Base-by-base conservation (phyloP, 495 filamentous ascomycete species). In the Bathelium albidoporum region DNA sequence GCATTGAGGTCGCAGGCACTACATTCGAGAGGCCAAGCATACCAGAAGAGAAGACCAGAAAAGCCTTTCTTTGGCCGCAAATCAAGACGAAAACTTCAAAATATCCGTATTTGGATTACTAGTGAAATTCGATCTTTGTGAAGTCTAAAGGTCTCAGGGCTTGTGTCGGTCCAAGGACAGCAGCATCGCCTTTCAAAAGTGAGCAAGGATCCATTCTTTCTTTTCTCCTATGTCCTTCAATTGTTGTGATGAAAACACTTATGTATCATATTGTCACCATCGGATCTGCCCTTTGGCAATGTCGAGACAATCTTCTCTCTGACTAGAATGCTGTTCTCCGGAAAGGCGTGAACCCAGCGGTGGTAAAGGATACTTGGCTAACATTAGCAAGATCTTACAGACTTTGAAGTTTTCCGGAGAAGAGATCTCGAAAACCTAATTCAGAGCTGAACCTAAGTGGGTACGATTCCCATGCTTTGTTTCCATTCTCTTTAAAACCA, bases 301-400 rank as follows among this genome's bases (percentile, higher is more conserved):
- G 49, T 29, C 4, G 49, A 55, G 29, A 55, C 12, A 55, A 55
- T 55, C 49, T 55, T 55, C 49, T 55, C 49, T 29, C 49, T 55
- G 49, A 55, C 29, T 29, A 3, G 10, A 24, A 11, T 29, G 24
- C 24, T 26, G 26, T 20, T 24, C 20, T 29, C 29, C n/a, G n/a
- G n/a, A n/a, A n/a, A n/a, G n/a, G n/a, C n/a, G n/a, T n/a, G n/a
- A n/a, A n/a, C n/a, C n/a, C n/a, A n/a, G n/a, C n/a, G n/a, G n/a
- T n/a, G n/a, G n/a, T n/a, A n/a, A n/a, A n/a, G n/a, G n/a, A n/a
- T n/a, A n/a, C n/a, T n/a, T n/a, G n/a, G n/a, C n/a, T n/a, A n/a
- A n/a, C n/a, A n/a, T n/a, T n/a, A n/a, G n/a, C n/a, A n/a, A n/a
- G n/a, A n/a, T n/a, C n/a, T n/a, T n/a, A n/a, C n/a, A n/a, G n/a